Conservation (phyloP, 345 rosid species). For the Eucalyptus pauciflora region DNA sequence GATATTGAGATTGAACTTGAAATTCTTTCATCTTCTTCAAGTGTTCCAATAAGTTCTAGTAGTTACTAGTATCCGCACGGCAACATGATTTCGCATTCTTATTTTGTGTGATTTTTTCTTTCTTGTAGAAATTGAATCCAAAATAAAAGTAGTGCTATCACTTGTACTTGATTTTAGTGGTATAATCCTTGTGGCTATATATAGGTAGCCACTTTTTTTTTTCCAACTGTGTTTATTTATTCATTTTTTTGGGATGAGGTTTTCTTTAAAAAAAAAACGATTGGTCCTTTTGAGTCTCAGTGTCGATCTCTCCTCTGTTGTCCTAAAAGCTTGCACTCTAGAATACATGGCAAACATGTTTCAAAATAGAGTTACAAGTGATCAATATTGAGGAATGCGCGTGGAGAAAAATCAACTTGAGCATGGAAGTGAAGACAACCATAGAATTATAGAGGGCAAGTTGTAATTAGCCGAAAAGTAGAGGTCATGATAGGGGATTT, state of each 20-base stretch:
- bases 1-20: neutral
- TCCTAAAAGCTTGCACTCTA: neutral
- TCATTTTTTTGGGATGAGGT: neutral
- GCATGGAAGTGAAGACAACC: neutral
- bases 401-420: neutral
- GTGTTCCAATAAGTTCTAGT: neutral
- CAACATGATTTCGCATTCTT: neutral
- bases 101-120: neutral
- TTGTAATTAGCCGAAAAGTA: neutral
- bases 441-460: neutral
- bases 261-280: neutral
- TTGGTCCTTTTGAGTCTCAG: neutral
- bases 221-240: neutral
- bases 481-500: neutral
- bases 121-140: neutral
- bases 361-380: neutral
- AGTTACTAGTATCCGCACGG: neutral
- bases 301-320: neutral
- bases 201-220: neutral
- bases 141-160: neutral
- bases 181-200: neutral
- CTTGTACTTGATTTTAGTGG: neutral
- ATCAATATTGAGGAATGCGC: too few relatives aligned
- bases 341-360: neutral
- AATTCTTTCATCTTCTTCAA: neutral